A percentile compares a stretch with the other conserved stretches of the same genome.
Conservation (phyloP, 78 protist species). For the Kipferlia bialata region DNA sequence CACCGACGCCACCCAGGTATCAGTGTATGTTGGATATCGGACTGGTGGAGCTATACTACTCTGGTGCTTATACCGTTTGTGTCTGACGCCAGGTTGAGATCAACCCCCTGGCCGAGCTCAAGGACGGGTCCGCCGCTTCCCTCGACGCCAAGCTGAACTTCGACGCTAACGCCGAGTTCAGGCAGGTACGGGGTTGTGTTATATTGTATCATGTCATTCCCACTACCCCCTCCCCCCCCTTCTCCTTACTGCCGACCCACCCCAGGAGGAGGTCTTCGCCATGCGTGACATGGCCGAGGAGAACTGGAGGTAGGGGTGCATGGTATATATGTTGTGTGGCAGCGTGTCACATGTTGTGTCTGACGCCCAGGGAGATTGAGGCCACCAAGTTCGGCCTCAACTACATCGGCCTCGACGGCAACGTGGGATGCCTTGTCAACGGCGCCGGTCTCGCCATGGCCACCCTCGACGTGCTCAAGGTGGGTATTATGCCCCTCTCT, state of each 20-base stretch:
- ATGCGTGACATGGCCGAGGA: slow-evolving; percentile 70
- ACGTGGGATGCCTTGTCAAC: slow-evolving; percentile 92
- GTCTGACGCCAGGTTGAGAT: too few species aligned
- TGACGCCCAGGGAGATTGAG: slow-evolving; percentile 46
- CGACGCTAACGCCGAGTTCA: slow-evolving; percentile 90
- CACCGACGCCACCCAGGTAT: slow-evolving; percentile 64
- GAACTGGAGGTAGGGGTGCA: slow-evolving; percentile 57
- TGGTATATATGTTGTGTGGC: background rate
- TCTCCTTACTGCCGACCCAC: background rate
- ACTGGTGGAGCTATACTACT: too few species aligned
- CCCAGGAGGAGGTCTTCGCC: slow-evolving; percentile 62
- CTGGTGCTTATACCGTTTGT: too few species aligned
- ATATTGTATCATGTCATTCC: too few species aligned
- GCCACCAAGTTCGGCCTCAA: slow-evolving; percentile 77
- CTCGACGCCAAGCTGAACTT: slow-evolving; percentile 83
- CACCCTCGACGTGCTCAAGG: slow-evolving; percentile 86
- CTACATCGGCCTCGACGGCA: slow-evolving; percentile 88
- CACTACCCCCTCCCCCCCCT: background rate
- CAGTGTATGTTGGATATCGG: too few species aligned
- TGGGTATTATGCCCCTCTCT: too few species aligned
- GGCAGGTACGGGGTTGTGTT: too few species aligned
- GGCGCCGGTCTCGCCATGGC: slow-evolving; percentile 99
- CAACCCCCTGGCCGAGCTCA: slow-evolving; percentile 79
- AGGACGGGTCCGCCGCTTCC: slow-evolving; percentile 51
- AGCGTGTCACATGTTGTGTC: background rate